These are phyloP conservation scores for Leishmania tarentolae DNA, from an alignment of 208 protist species.

Conservation along the genomic window DNA sequence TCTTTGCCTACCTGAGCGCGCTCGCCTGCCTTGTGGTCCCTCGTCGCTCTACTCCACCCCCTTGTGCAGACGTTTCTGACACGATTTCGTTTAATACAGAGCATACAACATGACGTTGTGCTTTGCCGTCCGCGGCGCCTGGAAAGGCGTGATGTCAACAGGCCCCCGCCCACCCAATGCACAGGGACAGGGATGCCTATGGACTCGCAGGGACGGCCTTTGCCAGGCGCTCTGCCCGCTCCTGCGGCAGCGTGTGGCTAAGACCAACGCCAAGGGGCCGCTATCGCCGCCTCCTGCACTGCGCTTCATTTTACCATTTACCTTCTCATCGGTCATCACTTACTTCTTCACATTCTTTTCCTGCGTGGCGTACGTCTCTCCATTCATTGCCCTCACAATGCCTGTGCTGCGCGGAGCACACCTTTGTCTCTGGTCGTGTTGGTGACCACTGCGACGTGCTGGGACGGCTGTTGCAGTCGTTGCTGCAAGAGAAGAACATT, in stretches of 20 bases:
- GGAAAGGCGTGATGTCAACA: neutral
- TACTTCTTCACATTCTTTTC: neutral
- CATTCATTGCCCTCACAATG: neutral
- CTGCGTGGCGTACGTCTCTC: neutral
- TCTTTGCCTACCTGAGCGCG: neutral
- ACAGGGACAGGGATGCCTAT: neutral
- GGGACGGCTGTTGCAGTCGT: neutral
- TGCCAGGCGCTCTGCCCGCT: neutral
- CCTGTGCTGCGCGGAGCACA: neutral
- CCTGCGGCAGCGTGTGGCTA: neutral
- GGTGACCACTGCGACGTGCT: neutral
- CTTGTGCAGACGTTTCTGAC: no score
- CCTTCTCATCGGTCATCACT: neutral
- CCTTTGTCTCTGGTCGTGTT: neutral
- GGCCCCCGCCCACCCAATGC: neutral
- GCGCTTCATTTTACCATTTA: neutral
- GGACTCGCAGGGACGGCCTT: neutral
- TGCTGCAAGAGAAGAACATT: neutral
- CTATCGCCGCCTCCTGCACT: neutral
- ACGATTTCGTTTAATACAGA: neutral
- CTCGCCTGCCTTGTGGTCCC: neutral
- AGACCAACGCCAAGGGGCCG: neutral
- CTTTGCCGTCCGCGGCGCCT: neutral
- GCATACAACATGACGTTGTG: neutral
- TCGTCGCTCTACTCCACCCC: neutral